phyloP scores from a whole-genome alignment of 805 yeast genomes.

The Candida maesae region DNA sequence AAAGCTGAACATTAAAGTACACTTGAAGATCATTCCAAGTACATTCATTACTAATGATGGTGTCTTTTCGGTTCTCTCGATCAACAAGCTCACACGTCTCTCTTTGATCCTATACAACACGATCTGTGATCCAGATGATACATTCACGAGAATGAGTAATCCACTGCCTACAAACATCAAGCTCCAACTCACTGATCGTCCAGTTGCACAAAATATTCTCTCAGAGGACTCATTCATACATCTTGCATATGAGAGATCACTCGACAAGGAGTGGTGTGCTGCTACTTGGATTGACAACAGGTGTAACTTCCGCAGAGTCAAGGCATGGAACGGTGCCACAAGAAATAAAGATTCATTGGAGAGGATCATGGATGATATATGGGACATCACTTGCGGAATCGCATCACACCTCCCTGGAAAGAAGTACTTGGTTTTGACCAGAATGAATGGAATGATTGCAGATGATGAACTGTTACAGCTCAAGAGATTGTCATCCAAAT shows the following conservation, averaged over 20 bases:
- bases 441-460: constrained; percentile 69
- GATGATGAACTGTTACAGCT: constrained; percentile 80
- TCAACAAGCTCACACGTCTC: constrained; percentile 37
- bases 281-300: constrained; percentile 89
- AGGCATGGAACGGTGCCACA: constrained; percentile 56
- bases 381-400: constrained; percentile 52
- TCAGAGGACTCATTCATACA: constrained; percentile 79
- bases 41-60: constrained; percentile 36
- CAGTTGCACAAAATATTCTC: constrained; percentile 34
- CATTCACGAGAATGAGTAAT: constrained; percentile 38
- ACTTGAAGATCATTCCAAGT: constrained; percentile 39
- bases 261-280: constrained; percentile 78
- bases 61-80: constrained; percentile 30
- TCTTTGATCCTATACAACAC: constrained; percentile 56
- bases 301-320: constrained; percentile 59
- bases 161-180: constrained; percentile 40
- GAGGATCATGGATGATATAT: constrained; percentile 60
- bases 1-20: constrained; percentile 4
- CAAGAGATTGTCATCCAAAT: constrained; percentile 64
- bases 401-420: constrained; percentile 34
- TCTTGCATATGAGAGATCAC: constrained; percentile 78
- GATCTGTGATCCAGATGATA: constrained; percentile 38
- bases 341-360: constrained; percentile 39
- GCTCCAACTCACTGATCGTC: constrained; percentile 39
- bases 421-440: constrained; percentile 60